Evolutionary conservation across 495 filamentous ascomycete species (phyloP).

Genomic region (Cladorrhinum samala): DNA sequence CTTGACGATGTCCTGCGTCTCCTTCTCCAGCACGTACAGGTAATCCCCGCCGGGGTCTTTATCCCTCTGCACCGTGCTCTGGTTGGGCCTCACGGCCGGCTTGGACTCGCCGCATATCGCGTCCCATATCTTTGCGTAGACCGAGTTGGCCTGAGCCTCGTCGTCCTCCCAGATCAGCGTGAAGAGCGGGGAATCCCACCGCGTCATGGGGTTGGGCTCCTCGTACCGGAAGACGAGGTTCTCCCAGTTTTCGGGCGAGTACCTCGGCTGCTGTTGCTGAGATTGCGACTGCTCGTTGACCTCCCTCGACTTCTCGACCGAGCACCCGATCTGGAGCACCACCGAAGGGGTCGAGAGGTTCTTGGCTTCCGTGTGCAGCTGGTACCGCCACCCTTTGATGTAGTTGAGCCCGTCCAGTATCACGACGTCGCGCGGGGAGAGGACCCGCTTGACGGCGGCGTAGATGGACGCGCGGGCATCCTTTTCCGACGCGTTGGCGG

Average conservation of each 20-base stretch:
- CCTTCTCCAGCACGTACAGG: conserved; percentile 77
- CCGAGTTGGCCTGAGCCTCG: conserved; percentile 37
- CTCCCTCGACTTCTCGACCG: conserved; percentile 58
- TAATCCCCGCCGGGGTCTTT: conserved; percentile 64
- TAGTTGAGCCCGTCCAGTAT: conserved; percentile 90
- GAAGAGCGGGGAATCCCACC: conserved; percentile 94
- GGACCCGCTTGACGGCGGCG: conserved; percentile 75
- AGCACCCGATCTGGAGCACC: conserved; percentile 79
- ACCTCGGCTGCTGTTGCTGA: conserved; percentile 54
- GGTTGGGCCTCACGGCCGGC: conserved; percentile 65
- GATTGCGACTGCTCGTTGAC: conserved; percentile 56
- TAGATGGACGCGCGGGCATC: conserved; percentile 82
- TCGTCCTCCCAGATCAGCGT: conserved; percentile 77
- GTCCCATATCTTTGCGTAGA: conserved; percentile 65
- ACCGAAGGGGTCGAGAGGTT: conserved; percentile 75
- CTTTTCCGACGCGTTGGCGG: conserved; percentile 68
- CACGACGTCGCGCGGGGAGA: conserved; percentile 75
- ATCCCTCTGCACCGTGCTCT: conserved; percentile 66
- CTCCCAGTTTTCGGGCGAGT: conserved; percentile 67
- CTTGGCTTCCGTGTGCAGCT: conserved; percentile 92
- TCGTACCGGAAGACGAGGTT: conserved; percentile 94
- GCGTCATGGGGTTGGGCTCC: conserved; percentile 88
- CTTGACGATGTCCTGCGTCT: conserved; percentile 74
- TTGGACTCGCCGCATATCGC: conserved; percentile 56
- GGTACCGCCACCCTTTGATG: conserved; percentile 96